These are phyloP conservation scores for Sclerotinia glacialis DNA, from an alignment of 2,329 filamentous ascomycete genomes.

Conservation along the genomic window DNA sequence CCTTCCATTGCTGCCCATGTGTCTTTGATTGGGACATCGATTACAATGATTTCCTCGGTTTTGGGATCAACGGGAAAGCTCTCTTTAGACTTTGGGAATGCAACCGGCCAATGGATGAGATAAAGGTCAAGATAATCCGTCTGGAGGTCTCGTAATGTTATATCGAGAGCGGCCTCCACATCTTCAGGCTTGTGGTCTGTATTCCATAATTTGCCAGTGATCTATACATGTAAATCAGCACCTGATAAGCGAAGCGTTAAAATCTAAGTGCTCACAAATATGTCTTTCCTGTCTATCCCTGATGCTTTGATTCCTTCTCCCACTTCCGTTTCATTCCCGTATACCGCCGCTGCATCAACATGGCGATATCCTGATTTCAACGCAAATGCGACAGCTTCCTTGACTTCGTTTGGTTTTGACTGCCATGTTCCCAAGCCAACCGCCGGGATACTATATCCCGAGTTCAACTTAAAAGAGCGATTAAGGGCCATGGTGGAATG, in stretches of 20 bases:
- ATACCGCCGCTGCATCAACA: constrained; percentile 64
- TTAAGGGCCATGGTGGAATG: constrained; percentile 24
- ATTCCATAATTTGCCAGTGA: constrained; percentile 68
- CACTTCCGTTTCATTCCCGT: constrained; percentile 80
- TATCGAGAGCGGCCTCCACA: constrained; percentile 64
- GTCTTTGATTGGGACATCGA: constrained; percentile 38
- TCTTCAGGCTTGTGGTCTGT: constrained; percentile 71
- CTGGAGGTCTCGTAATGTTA: constrained; percentile 69
- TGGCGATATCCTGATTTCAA: constrained; percentile 51
- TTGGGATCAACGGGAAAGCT: constrained; percentile 27
- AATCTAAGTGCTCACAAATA: constrained; percentile 46
- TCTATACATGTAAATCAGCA: constrained; percentile 43
- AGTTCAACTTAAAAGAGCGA: constrained; percentile 38
- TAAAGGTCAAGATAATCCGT: constrained; percentile 80
- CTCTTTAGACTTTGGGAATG: constrained; percentile 38
- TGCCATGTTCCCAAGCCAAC: constrained; percentile 51
- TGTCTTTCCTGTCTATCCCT: constrained; percentile 61
- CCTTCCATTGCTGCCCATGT: constrained; percentile 45
- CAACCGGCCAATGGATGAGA: constrained; percentile 79
- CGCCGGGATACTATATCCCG: constrained; percentile 39
- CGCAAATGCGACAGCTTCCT: constrained; percentile 41
- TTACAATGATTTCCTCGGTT: constrained; percentile 25
- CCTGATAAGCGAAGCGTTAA: not conserved
- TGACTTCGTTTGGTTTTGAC: constrained; percentile 43
- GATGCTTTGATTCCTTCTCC: constrained; percentile 69